Base-by-base conservation (phyloP, 345 rosid species). In the Euclidium syriacum region DNA sequence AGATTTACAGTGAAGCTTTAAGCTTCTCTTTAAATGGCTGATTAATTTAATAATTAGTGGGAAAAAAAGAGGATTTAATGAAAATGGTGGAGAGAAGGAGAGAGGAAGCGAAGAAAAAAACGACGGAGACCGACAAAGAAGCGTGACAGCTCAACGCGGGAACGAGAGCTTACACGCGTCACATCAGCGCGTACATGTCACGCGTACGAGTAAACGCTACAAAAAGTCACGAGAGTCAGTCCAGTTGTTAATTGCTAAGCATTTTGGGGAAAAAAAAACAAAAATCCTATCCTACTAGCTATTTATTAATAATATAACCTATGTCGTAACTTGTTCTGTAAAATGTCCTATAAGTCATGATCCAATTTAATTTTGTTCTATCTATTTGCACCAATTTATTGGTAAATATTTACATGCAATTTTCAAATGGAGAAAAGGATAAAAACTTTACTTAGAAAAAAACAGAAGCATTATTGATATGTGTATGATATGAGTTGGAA, bases 71-170 rank as follows among this genome's bases (percentile, higher is more conserved):
- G 33, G 33, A 9, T 5, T 33, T 55, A 56, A 56, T 56, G 24
- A 26, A 10, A 55, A 10, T 66, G 60, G 46, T 53, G 41, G 5
- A n/a, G 50, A 42, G 23, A 48, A 49, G 40, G 58, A 51, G 48
- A 51, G 60, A 51, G 38, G 54, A 40, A 39, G 65, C 44, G 11
- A 58, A 40, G 53, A 36, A 11, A 33, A 53, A 23, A 22, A 29
- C 49, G 50, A 25, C 12, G 46, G 26, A 44, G 66, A 60, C 67
- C 54, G 74, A 70, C 73, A 52, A 35, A 61, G 62, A n/a, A 43
- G 62, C 7, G 68, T 14, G 74, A 70, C 74, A 70, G 74, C 74
- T 47, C 74, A 70, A 70, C 69, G 69, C 74, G 64, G 61, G 40
- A 62, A 12, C 32, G 11, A 11, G 2, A 44, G 8, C 17, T 47